phyloP scores from a whole-genome alignment of 2,329 filamentous ascomycete species.

The Diaporthe ampelina region DNA sequence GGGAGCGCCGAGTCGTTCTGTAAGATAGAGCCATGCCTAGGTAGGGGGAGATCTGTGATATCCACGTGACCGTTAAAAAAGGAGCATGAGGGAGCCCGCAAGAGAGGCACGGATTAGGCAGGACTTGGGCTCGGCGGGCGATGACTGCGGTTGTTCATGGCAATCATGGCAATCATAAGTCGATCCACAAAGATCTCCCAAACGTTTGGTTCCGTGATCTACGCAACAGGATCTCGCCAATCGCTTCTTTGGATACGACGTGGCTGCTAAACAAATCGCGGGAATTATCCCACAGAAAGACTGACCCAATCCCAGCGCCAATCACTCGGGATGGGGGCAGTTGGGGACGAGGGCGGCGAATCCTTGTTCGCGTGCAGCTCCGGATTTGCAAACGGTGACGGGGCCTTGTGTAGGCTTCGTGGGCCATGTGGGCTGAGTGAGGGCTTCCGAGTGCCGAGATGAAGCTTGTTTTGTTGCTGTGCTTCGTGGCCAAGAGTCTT shows the following conservation, averaged over 20 bases:
- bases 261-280: slow-evolving; percentile 9
- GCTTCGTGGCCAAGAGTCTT: slow-evolving; percentile 24
- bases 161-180: slow-evolving; percentile 19
- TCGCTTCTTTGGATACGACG: slow-evolving; percentile 13
- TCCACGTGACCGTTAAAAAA: neutral
- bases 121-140: neutral
- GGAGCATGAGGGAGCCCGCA: neutral
- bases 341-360: neutral
- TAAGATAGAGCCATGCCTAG: too few species aligned
- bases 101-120: slow-evolving; percentile 20
- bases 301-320: slow-evolving; percentile 21
- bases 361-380: slow-evolving; percentile 6
- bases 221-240: slow-evolving; percentile 31
- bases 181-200: slow-evolving; percentile 30
- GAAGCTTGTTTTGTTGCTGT: slow-evolving; percentile 23
- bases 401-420: neutral
- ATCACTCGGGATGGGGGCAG: slow-evolving; percentile 1
- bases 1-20: slow-evolving; percentile 1
- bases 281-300: neutral
- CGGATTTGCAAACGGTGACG: slow-evolving; percentile 21
- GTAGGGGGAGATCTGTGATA: neutral
- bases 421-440: neutral
- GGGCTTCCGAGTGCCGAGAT: slow-evolving; percentile 22
- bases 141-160: slow-evolving; percentile 3
- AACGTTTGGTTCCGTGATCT: slow-evolving; percentile 29